Evolutionary conservation across 2,329 filamentous ascomycete genomes (phyloP).

Genomic region (Ceratocystis destructans): DNA sequence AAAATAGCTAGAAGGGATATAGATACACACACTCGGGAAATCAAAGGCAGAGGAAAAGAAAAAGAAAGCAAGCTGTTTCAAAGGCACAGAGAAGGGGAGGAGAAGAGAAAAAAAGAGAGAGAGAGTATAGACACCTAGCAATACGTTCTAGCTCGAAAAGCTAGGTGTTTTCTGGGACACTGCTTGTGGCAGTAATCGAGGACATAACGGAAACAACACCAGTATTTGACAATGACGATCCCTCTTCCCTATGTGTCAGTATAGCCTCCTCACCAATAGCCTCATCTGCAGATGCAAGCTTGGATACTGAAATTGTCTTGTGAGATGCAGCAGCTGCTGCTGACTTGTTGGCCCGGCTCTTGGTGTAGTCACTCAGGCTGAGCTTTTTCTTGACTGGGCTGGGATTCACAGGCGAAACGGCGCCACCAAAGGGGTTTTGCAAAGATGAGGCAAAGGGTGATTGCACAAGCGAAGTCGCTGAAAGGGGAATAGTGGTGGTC

Average conservation of each 20-base stretch:
- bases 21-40: slow-evolving; percentile 17
- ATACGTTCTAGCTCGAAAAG: neutral
- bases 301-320: slow-evolving; percentile 9
- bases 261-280: neutral
- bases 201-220: neutral
- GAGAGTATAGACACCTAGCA: neutral
- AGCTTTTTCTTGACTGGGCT: slow-evolving; percentile 55
- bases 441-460: slow-evolving; percentile 37
- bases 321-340: slow-evolving; percentile 29
- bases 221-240: neutral
- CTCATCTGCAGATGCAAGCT: slow-evolving; percentile 15
- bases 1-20: slow-evolving; percentile 18
- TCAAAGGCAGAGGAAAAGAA: slow-evolving; percentile 11
- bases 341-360: slow-evolving; percentile 42
- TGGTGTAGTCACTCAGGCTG: slow-evolving; percentile 51
- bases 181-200: neutral
- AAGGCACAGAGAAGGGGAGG: neutral
- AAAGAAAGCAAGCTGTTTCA: slow-evolving; percentile 13
- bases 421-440: slow-evolving; percentile 32
- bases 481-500: slow-evolving; percentile 34
- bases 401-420: slow-evolving; percentile 35
- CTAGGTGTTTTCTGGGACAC: neutral
- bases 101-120: neutral
- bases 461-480: slow-evolving; percentile 33
- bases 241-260: neutral